Base-by-base conservation (phyloP, 345 rosid species). In the Raphanus sativus region DNA sequence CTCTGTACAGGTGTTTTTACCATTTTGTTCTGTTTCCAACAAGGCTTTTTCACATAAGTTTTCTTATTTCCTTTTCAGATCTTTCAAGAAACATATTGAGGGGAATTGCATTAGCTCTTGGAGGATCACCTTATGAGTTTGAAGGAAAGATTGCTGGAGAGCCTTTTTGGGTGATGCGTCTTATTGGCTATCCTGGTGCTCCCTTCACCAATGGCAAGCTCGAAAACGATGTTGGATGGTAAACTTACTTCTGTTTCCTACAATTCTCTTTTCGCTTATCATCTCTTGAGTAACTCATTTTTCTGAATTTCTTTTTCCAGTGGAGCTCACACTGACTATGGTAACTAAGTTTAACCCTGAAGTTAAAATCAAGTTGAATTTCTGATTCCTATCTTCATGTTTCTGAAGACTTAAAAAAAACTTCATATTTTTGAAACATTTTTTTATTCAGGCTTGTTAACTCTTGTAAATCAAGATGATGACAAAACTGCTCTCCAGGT, bases 321-420 rank as follows among this genome's bases (percentile, higher is more conserved):
- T 29, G 92, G 95, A 83, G 95, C 93, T 38, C 92, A 85, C 83
- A 94, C 97, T 4, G 98, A 94, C 69, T 90, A 94, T 76, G 97
- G 93, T 91, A 87, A 85, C 24, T 38, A 34, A 10, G 28, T 25
- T 71, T 25, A 52, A 26, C 25, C 6, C 60, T n/a, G 26, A 11
- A 25, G 36, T 3, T 69, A 4, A 64, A 25, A 7, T 9, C 6
- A 9, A 25, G 64, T 50, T 67, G 2, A 26, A 5, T 15, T 33
- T 67, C 38, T 69, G 33, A 63, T 62, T 16, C 4, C 4, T 54
- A 0, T 42, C 12, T 63, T 56, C 40, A 8, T 33, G 6, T 21
- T 25, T 68, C 11, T 28, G 30, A 28, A 28, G 30, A 2, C 4
- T 28, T 28, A 3, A 2, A 4, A 28, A 28, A 28, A 28, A 28